These are phyloP conservation scores for Neurospora sp. DNA, from an alignment of 495 filamentous ascomycete species.

Conservation along the genomic window DNA sequence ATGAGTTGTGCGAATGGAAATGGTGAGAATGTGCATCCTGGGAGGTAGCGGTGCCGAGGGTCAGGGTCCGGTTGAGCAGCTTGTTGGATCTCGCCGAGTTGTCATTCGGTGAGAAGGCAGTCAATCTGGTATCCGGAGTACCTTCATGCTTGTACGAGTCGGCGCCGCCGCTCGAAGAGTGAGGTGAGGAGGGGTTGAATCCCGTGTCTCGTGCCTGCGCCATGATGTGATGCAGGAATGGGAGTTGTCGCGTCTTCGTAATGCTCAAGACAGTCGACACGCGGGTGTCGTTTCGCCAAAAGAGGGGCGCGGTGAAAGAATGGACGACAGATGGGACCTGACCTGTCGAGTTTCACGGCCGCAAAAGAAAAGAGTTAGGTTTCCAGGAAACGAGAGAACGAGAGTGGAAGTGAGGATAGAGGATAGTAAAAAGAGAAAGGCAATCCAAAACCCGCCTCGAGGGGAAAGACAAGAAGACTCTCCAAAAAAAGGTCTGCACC, in stretches of 20 bases:
- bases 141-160: slow-evolving; percentile 43
- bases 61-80: slow-evolving; percentile 14
- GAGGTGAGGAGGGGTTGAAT: slow-evolving; percentile 42
- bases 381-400: slow-evolving; percentile 6
- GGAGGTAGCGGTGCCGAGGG: slow-evolving; percentile 4
- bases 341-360: not conserved
- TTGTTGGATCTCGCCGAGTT: slow-evolving; percentile 25
- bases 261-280: not conserved
- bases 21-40: slow-evolving; percentile 3
- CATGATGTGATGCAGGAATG: slow-evolving; percentile 12
- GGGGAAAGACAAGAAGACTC: not conserved
- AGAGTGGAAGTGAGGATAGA: not conserved
- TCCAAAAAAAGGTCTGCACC: not conserved
- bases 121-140: slow-evolving; percentile 54
- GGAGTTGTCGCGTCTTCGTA: not conserved
- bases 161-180: slow-evolving; percentile 44
- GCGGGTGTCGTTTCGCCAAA: not conserved
- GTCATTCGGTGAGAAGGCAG: slow-evolving; percentile 55
- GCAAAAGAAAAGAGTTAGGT: not conserved
- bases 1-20: slow-evolving; percentile 5
- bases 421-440: not conserved
- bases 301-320: not conserved
- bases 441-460: not conserved
- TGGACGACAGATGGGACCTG: not conserved
- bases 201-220: slow-evolving; percentile 25